phyloP scores from a whole-genome alignment of 768 basidiomycete species.

The Panus rudis region DNA sequence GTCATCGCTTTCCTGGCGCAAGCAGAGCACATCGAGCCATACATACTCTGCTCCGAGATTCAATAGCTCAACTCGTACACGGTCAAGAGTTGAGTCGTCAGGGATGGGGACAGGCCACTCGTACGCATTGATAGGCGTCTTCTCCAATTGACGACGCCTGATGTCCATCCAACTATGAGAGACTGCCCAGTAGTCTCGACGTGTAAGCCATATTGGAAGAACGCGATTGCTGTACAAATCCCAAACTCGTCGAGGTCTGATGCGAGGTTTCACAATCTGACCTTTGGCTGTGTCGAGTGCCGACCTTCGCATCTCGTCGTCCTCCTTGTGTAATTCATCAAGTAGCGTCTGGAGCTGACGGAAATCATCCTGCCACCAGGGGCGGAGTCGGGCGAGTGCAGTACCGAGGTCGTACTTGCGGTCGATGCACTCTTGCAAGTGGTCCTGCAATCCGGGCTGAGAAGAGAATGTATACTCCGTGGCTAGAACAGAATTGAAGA shows the following conservation, averaged over 20 bases:
- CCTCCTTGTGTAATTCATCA: background rate
- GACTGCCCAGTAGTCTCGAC: slow-evolving; percentile 1
- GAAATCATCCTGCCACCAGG: slow-evolving; percentile 1
- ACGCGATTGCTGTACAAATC: slow-evolving; percentile 5
- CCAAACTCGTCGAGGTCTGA: slow-evolving; percentile 2
- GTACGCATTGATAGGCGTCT: slow-evolving; percentile 1
- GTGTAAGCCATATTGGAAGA: no score
- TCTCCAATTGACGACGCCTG: background rate
- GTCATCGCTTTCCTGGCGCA: slow-evolving; percentile 1
- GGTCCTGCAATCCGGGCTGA: background rate
- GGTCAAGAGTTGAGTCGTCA: background rate
- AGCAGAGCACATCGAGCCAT: slow-evolving; percentile 3
- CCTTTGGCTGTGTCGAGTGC: background rate
- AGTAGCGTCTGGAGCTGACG: background rate
- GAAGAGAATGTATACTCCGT: no score
- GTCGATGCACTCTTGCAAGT: background rate
- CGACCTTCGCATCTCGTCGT: background rate
- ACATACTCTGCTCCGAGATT: slow-evolving; percentile 4
- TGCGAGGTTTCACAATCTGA: background rate
- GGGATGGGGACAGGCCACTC: slow-evolving; percentile 5
- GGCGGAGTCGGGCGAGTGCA: background rate
- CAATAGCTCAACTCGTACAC: slow-evolving; percentile 4
- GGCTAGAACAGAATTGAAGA: background rate
- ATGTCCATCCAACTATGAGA: slow-evolving; percentile 4
- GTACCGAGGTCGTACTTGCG: background rate